A percentile compares a stretch with the other conserved stretches of the same genome.
Conservation (phyloP, 768 basidiomycete genomes). For the Psilocybe sp. region DNA sequence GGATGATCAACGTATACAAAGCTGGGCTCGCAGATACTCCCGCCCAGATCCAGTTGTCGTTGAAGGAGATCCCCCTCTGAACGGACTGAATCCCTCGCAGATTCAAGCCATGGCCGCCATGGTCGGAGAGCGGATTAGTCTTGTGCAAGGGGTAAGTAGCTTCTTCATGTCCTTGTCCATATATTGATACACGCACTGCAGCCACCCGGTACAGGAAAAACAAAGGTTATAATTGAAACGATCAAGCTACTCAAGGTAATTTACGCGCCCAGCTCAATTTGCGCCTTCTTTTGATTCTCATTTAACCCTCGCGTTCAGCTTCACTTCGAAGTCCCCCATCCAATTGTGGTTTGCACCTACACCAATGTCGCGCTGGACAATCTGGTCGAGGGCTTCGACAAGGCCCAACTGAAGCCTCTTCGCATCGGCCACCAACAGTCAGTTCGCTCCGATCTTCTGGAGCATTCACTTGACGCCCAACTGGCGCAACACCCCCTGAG, state of each 20-base stretch:
- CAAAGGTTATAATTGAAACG: conserved; percentile 86
- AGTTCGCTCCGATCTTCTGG: conserved; percentile 51
- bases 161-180: not conserved
- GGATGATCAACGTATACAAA: conserved; percentile 72
- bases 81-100: conserved; percentile 72
- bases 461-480: conserved; percentile 63
- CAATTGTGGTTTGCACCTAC: conserved; percentile 89
- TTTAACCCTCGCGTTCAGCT: conserved; percentile 32
- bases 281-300: not conserved
- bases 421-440: conserved; percentile 69
- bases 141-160: conserved; percentile 80
- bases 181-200: conserved; percentile 24
- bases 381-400: conserved; percentile 71
- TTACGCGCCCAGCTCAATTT: no score
- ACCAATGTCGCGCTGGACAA: conserved; percentile 94
- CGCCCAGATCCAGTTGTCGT: conserved; percentile 55
- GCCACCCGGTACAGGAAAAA: conserved; percentile 94
- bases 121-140: conserved; percentile 73
- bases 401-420: conserved; percentile 64
- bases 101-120: conserved; percentile 81
- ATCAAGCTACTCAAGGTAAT: conserved; percentile 76
- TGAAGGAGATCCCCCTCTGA: conserved; percentile 75
- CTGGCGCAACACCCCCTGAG: conserved; percentile 60
- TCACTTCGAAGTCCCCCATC: conserved; percentile 80
- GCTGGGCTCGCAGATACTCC: conserved; percentile 77